Evolutionary conservation across 2,329 filamentous ascomycete genomes (phyloP).

Genomic region (Penicillium sp.): DNA sequence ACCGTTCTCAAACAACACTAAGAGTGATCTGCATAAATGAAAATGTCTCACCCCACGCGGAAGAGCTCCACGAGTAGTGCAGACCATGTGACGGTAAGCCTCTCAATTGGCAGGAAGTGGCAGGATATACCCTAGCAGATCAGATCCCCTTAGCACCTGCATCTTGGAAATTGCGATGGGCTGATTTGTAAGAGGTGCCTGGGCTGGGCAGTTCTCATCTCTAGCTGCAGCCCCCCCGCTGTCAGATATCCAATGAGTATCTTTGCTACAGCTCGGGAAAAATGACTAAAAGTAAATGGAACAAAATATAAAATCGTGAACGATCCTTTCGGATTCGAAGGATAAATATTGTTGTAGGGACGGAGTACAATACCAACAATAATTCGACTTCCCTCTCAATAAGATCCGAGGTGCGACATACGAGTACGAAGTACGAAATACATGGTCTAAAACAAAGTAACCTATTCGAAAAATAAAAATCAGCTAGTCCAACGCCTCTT

Average conservation of each 20-base stretch:
- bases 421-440: not conserved
- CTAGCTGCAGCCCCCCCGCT: constrained; percentile 1
- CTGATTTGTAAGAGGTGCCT: not conserved
- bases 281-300: not conserved
- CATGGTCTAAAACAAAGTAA: not conserved
- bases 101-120: not conserved
- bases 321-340: not conserved
- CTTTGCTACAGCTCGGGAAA: not conserved
- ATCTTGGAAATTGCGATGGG: not conserved
- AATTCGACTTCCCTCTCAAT: not conserved
- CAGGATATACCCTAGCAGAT: no score
- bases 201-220: not conserved
- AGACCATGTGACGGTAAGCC: not conserved
- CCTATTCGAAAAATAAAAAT: not conserved
- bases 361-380: not conserved
- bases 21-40: not conserved
- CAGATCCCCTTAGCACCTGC: not conserved
- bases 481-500: not conserved
- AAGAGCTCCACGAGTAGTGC: not conserved
- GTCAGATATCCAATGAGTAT: not conserved
- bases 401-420: no score
- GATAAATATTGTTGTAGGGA: not conserved
- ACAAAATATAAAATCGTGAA: no score
- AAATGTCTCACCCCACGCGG: constrained; percentile 9
- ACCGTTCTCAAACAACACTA: constrained; percentile 15